Percentiles rank a stretch among this genome's conserved stretches.
Evolutionary conservation across 768 basidiomycete genomes (phyloP).

Genomic region (Lactarius sanguifluus): DNA sequence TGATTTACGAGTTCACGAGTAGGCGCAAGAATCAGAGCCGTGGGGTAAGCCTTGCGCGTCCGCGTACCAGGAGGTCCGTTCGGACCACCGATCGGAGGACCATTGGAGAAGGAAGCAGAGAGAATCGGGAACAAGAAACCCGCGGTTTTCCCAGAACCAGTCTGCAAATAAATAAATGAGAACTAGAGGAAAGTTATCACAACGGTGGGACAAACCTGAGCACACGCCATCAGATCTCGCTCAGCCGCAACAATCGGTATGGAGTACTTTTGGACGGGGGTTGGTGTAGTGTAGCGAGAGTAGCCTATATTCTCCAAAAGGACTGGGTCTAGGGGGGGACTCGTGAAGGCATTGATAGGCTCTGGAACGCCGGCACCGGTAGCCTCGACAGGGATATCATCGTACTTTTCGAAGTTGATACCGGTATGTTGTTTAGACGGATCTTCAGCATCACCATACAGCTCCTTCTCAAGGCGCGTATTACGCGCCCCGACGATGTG

Average conservation of each 20-base stretch:
- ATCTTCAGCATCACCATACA: conserved; percentile 88
- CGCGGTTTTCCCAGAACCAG: conserved; percentile 98
- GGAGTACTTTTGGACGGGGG: conserved; percentile 99
- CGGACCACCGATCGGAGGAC: conserved; percentile 63
- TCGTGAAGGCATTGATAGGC: conserved; percentile 82
- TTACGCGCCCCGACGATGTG: conserved; percentile 86
- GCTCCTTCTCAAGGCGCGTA: conserved; percentile 89
- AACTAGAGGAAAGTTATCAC: conserved; percentile 24
- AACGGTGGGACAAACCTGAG: conserved; percentile 56
- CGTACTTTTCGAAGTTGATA: conserved; percentile 99
- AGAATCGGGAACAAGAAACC: conserved; percentile 99
- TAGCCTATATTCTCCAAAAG: conserved; percentile 92
- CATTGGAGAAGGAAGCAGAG: conserved; percentile 83
- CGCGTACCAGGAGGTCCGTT: conserved; percentile 56
- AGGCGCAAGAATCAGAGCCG: conserved; percentile 95
- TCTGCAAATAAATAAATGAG: conserved; percentile 49
- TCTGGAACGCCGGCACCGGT: conserved; percentile 98
- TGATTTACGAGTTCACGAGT: conserved; percentile 99
- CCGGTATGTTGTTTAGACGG: conserved; percentile 90
- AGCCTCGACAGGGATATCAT: conserved; percentile 98
- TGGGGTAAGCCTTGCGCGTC: conserved; percentile 89
- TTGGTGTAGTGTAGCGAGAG: conserved; percentile 93
- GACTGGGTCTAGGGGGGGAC: conserved; percentile 87
- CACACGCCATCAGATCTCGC: conserved; percentile 93
- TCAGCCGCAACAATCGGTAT: conserved; percentile 94